phyloP scores from a whole-genome alignment of 2,329 filamentous ascomycete genomes.

The Fusarium sp. region DNA sequence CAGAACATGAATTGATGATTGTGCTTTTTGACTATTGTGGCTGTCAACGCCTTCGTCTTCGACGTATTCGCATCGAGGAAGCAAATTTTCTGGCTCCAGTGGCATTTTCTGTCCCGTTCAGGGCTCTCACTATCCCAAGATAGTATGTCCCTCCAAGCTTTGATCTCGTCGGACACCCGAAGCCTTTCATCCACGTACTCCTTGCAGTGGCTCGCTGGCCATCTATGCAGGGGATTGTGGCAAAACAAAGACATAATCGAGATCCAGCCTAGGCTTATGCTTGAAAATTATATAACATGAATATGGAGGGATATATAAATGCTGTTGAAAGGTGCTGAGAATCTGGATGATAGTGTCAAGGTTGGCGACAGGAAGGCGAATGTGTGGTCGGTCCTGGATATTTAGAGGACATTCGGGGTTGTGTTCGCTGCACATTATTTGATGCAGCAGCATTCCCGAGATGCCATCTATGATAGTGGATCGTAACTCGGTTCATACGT shows the following conservation, averaged over 20 bases:
- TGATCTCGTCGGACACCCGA: too few species aligned
- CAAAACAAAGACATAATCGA: background rate
- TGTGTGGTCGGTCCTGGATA: fast-evolving
- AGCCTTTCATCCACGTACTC: too few species aligned
- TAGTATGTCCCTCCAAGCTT: too few species aligned
- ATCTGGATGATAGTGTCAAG: background rate
- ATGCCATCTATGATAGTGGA: fast-evolving
- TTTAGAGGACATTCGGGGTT: background rate
- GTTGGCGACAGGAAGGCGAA: background rate
- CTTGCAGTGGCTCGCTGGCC: constrained; percentile 62
- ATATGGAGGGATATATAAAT: background rate
- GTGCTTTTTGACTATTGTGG: too few species aligned
- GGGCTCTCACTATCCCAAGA: too few species aligned
- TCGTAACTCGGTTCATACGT: too few species aligned
- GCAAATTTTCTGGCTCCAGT: too few species aligned
- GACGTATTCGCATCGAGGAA: too few species aligned
- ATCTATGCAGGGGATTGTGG: background rate
- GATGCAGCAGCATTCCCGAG: too few species aligned
- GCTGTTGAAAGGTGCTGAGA: background rate
- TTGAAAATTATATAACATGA: background rate
- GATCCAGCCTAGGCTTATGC: fast-evolving
- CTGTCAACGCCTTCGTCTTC: too few species aligned
- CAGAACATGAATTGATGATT: too few species aligned
- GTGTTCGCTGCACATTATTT: background rate
- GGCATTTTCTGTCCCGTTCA: too few species aligned